phyloP scores from a whole-genome alignment of 1,284 basidiomycete species.

The Sanguinoderma infundibulare region DNA sequence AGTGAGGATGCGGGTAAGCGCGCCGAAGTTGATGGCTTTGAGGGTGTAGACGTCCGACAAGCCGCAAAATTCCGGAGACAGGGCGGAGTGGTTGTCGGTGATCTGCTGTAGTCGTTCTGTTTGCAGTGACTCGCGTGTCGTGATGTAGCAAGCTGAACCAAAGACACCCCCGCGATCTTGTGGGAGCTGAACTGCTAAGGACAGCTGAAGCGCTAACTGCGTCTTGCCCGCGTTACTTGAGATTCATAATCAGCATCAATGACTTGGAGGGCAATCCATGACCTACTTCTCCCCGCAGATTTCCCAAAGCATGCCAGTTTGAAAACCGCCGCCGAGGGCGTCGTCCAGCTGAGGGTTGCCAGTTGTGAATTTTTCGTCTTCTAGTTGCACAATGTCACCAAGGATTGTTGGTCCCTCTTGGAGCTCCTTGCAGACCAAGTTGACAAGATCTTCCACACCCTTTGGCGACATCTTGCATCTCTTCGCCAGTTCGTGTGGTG shows the following conservation, averaged over 20 bases:
- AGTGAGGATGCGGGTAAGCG: conserved; percentile 71
- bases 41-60: conserved; percentile 75
- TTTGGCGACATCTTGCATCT: conserved; percentile 44
- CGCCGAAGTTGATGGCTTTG: conserved; percentile 59
- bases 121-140: conserved; percentile 73
- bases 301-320: conserved; percentile 82
- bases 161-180: conserved; percentile 50
- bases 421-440: conserved; percentile 47
- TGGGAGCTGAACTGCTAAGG: conserved; percentile 77
- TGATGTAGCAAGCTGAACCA: conserved; percentile 76
- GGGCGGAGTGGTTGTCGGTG: conserved; percentile 49
- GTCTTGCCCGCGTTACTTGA: conserved; percentile 86
- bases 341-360: conserved; percentile 72
- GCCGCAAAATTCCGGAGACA: conserved; percentile 50
- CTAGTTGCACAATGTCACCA: conserved; percentile 39
- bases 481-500: conserved; percentile 54
- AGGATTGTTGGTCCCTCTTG: conserved; percentile 42
- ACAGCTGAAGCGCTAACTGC: conserved; percentile 81
- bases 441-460: conserved; percentile 54
- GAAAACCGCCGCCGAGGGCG: conserved; percentile 75
- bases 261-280: background rate
- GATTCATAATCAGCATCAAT: background rate
- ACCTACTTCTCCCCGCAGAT: conserved; percentile 84
- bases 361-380: conserved; percentile 60
- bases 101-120: conserved; percentile 71